Evolutionary conservation across 352 stramenopile species (phyloP), one percentile per base, ranked within the genome.

Genomic region (Phytophthora europaea): DNA sequence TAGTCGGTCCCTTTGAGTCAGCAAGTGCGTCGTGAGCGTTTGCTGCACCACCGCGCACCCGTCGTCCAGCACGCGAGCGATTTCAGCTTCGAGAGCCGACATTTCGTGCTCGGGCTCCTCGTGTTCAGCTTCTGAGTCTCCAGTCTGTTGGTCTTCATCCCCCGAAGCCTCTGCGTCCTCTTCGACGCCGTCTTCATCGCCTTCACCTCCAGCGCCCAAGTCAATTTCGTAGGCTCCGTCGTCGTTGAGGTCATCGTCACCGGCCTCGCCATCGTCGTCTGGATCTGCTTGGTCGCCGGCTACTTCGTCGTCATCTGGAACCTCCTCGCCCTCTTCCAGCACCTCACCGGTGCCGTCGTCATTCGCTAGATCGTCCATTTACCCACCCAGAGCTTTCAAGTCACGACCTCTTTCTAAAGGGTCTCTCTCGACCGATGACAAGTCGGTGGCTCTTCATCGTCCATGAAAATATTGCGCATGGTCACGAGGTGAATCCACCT

Each of bases 21-120:
- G 6, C 23, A 83, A 28, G 36, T 31, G 52, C 1, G 53, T 40
- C 0, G 22, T n/a, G 6, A 81, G 34, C 9, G 65, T 66, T 31
- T 53, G 65, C 47, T 75, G 62, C 16, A 76, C 36, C 6, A 47
- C 33, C 1, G 40, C 43, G 18, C 61, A 74, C 13, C 63, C 61
- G 59, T 72, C 61, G 20, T 75, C 72, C n/a, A 84, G 57, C 22
- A 70, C 70, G n/a, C 52, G 59, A 34, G 58, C 57, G 31, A 83
- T 65, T 61, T 70, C 59, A 26, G 31, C 62, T 47, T 73, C 59
- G 22, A 76, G 26, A 18, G 47, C 22, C 4, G 60, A 75, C n/a
- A 78, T 5, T 15, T 78, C 60, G 13, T 33, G 45, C 48, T 71
- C 59, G 2, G 38, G 33, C 53, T 72, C 58, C 2, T 65, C 65